Evolutionary conservation across 805 yeast species (phyloP).

Genomic region (Debaryomyces maramus): DNA sequence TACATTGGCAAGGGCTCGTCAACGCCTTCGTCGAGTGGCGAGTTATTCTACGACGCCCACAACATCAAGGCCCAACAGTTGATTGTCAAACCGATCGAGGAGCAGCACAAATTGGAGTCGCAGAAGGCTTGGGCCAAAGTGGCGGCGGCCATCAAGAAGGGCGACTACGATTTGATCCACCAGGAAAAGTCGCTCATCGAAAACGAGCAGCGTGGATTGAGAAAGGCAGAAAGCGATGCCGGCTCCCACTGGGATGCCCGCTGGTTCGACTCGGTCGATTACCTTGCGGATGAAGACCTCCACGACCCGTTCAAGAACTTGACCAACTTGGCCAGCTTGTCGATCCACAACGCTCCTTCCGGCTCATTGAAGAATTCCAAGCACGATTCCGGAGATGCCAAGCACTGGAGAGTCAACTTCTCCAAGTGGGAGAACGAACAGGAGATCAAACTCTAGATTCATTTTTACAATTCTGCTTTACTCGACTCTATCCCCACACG

Average conservation of each 20-base stretch:
- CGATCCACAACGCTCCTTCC: slow-evolving; percentile 65
- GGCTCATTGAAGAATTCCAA: slow-evolving; percentile 59
- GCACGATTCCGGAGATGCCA: slow-evolving; percentile 49
- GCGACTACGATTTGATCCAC: slow-evolving; percentile 75
- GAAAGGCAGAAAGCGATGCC: slow-evolving; percentile 67
- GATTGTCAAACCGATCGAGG: slow-evolving; percentile 74
- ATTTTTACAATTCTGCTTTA: not conserved
- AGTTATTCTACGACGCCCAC: slow-evolving; percentile 64
- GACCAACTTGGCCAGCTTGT: slow-evolving; percentile 51
- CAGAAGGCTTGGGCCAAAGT: slow-evolving; percentile 90
- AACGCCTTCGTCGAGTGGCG: slow-evolving; percentile 44
- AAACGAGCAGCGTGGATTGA: slow-evolving; percentile 77
- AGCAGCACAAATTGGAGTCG: slow-evolving; percentile 79
- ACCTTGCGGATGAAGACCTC: slow-evolving; percentile 12
- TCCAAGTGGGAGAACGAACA: slow-evolving; percentile 57
- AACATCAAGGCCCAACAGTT: slow-evolving; percentile 53
- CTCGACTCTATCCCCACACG: too few species aligned
- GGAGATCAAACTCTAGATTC: slow-evolving; percentile 49
- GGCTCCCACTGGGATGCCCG: slow-evolving; percentile 73
- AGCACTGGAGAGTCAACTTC: slow-evolving; percentile 72
- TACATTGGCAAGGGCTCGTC: slow-evolving; percentile 58
- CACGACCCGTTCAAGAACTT: slow-evolving; percentile 37
- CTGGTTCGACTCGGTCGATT: slow-evolving; percentile 64
- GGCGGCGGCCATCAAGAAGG: slow-evolving; percentile 77
- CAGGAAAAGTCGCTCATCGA: slow-evolving; percentile 77